These are phyloP conservation scores for Nicotiana attenuata DNA, from an alignment of 257 asterid genomes.

Conservation along the genomic window DNA sequence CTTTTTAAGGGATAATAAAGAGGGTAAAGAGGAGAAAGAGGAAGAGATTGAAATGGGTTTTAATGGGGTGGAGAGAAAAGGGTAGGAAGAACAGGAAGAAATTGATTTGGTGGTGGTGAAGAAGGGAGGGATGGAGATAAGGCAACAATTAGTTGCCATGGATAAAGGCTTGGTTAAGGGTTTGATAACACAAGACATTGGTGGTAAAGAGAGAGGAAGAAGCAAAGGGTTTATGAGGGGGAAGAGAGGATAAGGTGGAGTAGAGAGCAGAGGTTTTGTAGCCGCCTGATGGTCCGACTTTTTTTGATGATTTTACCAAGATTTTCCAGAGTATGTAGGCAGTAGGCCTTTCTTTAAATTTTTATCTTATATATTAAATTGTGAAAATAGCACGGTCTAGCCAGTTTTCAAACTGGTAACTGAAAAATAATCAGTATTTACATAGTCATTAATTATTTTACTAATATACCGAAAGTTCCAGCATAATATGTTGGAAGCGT, in stretches of 20 bases:
- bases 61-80: slow-evolving; percentile 11
- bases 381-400: too few relatives aligned
- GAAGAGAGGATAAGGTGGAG: slow-evolving; percentile 4
- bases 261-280: slow-evolving; percentile 16
- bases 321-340: background rate
- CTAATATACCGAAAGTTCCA: too few relatives aligned
- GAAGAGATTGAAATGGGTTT: slow-evolving; percentile 21
- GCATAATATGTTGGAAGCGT: too few relatives aligned
- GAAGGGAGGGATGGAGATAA: slow-evolving; percentile 46
- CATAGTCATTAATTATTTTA: too few relatives aligned
- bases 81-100: slow-evolving; percentile 33
- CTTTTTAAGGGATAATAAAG: slow-evolving; percentile 25
- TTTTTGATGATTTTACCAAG: too few relatives aligned
- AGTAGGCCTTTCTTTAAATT: too few relatives aligned
- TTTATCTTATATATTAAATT: too few relatives aligned
- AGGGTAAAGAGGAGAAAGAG: slow-evolving; percentile 27
- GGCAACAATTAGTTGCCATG: slow-evolving; percentile 53
- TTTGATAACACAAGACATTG: slow-evolving; percentile 49
- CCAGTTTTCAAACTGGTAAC: too few relatives aligned
- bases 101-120: slow-evolving; percentile 41
- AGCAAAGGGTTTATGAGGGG: background rate
- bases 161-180: slow-evolving; percentile 39
- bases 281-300: background rate
- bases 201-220: slow-evolving; percentile 4
- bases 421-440: too few relatives aligned